Conservation (phyloP, 169 alveolate species). For the Eimeria zaria region DNA sequence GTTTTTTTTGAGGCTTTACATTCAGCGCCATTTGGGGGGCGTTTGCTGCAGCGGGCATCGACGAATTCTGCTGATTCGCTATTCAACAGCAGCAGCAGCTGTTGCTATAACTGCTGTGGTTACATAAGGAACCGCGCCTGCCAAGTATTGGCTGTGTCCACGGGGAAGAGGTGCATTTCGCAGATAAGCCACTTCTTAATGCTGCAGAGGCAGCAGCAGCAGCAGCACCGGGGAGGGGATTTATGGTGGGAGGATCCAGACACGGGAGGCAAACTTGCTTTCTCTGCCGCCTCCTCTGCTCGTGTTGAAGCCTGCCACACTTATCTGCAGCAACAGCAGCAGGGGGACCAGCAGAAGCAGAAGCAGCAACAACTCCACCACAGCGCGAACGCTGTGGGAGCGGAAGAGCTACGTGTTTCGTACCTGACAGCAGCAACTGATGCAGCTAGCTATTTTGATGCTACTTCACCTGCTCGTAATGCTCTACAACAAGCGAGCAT, state of each 20-base stretch:
- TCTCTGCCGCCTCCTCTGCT: background rate
- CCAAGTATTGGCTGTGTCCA: background rate
- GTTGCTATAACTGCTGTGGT: background rate
- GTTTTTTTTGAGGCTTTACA: background rate
- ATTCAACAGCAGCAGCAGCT: background rate
- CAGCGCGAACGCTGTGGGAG: background rate
- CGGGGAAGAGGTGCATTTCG: background rate
- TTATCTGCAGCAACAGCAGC: background rate
- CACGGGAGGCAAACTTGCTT: background rate
- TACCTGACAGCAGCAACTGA: background rate
- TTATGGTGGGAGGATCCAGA: constrained; percentile 73
- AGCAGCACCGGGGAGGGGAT: constrained; percentile 22
- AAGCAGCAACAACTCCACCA: background rate
- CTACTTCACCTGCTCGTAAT: background rate
- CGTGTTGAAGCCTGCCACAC: background rate
- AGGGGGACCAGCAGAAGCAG: background rate
- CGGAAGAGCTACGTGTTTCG: background rate
- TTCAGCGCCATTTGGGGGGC: background rate
- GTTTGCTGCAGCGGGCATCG: background rate
- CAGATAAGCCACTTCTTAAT: background rate
- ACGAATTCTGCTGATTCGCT: background rate
- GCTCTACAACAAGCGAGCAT: background rate
- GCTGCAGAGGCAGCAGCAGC: constrained; percentile 44
- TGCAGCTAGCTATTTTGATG: background rate
- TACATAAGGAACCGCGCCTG: background rate